Conservation (phyloP, 441 rosid genomes). For the Capsella rubella region DNA sequence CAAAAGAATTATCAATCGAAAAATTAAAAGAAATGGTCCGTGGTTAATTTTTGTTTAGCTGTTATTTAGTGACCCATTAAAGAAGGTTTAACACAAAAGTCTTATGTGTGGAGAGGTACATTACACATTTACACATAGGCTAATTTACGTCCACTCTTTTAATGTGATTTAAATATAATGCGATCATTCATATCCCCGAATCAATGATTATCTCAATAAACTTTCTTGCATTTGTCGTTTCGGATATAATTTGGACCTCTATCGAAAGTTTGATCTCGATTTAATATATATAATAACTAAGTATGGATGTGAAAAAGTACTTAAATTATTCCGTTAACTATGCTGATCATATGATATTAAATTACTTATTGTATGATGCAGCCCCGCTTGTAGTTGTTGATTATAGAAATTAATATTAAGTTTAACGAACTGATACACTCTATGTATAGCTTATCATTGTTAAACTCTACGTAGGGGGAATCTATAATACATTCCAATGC, state of each 20-base stretch:
- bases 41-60: not conserved
- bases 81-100: not conserved
- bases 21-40: not conserved
- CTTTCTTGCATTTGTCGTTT: conserved; percentile 30
- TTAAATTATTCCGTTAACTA: conserved; percentile 29
- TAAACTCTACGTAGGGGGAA: conserved; percentile 1
- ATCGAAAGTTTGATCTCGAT: not conserved
- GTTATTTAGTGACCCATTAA: not conserved
- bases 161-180: conserved; percentile 20
- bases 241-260: not conserved
- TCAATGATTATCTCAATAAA: conserved; percentile 15
- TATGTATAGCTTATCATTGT: conserved; percentile 10
- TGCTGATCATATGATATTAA: conserved; percentile 30
- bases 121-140: not conserved
- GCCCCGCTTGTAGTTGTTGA: conserved; percentile 5
- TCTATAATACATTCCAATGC: no score
- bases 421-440: not conserved
- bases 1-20: no score
- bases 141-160: conserved; percentile 17
- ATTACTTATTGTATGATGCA: not conserved
- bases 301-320: conserved; percentile 3
- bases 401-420: not conserved
- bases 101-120: conserved; percentile 14
- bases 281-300: not conserved
- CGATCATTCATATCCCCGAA: conserved; percentile 1